Conservation (phyloP, 2,329 filamentous ascomycete species). For the Colletotrichum coccodes region DNA sequence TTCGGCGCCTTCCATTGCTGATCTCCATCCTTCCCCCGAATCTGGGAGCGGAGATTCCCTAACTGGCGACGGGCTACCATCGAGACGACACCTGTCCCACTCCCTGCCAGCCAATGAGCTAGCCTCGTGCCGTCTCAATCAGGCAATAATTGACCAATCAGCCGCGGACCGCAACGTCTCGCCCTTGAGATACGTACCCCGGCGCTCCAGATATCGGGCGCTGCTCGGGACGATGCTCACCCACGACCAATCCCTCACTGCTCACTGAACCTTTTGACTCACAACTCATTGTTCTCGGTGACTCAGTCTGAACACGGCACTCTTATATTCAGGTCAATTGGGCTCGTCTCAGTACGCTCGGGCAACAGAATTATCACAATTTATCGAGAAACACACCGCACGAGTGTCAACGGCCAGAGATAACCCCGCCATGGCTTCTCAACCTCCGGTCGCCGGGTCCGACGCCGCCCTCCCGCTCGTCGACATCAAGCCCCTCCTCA, state of each 20-base stretch:
- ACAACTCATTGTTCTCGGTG: constrained; percentile 8
- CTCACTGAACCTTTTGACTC: constrained; percentile 16
- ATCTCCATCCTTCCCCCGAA: background rate
- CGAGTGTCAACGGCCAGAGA: background rate
- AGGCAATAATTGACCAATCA: constrained; percentile 31
- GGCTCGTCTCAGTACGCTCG: background rate
- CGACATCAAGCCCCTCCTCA: constrained; percentile 78
- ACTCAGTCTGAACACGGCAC: background rate
- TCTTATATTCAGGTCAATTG: background rate
- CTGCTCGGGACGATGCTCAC: background rate
- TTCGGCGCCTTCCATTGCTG: background rate
- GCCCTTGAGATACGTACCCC: background rate
- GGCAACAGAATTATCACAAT: background rate
- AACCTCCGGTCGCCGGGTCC: constrained; percentile 38
- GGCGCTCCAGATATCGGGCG: constrained; percentile 1
- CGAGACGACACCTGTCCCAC: background rate
- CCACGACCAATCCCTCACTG: background rate
- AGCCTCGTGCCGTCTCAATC: constrained; percentile 14
- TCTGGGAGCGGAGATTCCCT: constrained; percentile 31
- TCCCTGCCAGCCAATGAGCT: constrained; percentile 6
- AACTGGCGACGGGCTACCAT: constrained; percentile 6
- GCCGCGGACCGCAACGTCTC: constrained; percentile 9
- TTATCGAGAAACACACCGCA: background rate
- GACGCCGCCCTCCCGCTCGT: constrained; percentile 45
- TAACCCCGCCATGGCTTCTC: constrained; percentile 42